Evolutionary conservation across 768 basidiomycete genomes (phyloP).

Genomic region (Astraeus odoratus): DNA sequence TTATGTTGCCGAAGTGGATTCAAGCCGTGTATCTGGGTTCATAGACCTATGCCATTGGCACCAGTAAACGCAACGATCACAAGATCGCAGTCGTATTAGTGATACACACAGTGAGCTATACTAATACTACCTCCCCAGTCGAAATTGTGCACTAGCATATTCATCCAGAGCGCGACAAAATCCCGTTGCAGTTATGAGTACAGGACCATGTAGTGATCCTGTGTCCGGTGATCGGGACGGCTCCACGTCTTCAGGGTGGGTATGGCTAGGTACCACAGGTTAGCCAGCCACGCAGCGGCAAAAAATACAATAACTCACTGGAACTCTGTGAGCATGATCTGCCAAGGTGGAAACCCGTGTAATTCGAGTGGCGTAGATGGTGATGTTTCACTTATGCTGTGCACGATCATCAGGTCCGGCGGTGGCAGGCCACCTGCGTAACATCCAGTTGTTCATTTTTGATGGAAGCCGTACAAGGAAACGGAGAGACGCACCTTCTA

Average conservation of each 20-base stretch:
- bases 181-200: constrained; percentile 42
- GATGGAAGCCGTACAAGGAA: no score
- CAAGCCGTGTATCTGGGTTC: no score
- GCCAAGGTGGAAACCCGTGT: constrained; percentile 80
- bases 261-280: constrained; percentile 13
- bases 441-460: no score
- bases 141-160: constrained; percentile 68
- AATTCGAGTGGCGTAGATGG: constrained; percentile 51
- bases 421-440: constrained; percentile 47
- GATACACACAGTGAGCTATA: constrained; percentile 2
- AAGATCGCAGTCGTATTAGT: neutral
- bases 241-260: constrained; percentile 12
- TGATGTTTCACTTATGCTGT: constrained; percentile 40
- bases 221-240: neutral
- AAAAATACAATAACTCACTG: constrained; percentile 40
- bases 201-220: constrained; percentile 1
- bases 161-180: constrained; percentile 70
- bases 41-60: no score
- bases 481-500: constrained; percentile 48
- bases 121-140: constrained; percentile 56
- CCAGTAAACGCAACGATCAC: no score
- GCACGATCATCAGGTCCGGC: constrained; percentile 75
- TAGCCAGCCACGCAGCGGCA: constrained; percentile 2
- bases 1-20: no score
- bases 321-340: constrained; percentile 74